phyloP scores from a whole-genome alignment of 208 protist genomes.

The Leishmania mexicana region DNA sequence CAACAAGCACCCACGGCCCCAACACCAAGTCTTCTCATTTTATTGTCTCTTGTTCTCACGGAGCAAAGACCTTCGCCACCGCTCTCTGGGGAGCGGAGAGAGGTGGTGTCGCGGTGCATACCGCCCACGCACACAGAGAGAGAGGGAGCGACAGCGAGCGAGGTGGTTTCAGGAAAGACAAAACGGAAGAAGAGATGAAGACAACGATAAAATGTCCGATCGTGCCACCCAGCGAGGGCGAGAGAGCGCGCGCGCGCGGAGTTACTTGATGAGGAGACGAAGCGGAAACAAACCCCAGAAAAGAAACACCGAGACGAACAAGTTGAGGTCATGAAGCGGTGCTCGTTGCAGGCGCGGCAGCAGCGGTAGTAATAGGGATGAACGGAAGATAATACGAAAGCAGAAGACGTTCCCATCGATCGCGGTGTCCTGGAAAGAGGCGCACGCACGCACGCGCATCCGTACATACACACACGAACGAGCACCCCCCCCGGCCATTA shows the following conservation, averaged over 20 bases:
- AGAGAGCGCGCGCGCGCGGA: background rate
- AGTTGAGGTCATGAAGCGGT: background rate
- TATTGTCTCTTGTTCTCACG: background rate
- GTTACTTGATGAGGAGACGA: background rate
- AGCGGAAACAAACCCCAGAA: background rate
- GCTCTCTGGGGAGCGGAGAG: background rate
- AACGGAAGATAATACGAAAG: background rate
- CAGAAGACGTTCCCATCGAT: background rate
- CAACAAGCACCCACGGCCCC: background rate
- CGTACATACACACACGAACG: background rate
- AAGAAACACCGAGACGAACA: background rate
- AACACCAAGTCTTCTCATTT: background rate
- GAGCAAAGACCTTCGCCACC: background rate
- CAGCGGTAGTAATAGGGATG: background rate
- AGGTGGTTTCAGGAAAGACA: background rate
- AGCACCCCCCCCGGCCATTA: background rate
- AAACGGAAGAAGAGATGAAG: background rate
- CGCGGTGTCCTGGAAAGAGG: background rate
- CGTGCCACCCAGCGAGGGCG: background rate
- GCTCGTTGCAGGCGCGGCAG: too few relatives aligned
- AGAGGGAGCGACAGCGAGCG: background rate
- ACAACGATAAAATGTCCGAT: background rate
- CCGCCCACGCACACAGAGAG: background rate
- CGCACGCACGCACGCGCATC: background rate
- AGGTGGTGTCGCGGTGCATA: background rate